phyloP scores from a whole-genome alignment of 352 stramenopile genomes.

The Poterioochromonas sp. region DNA sequence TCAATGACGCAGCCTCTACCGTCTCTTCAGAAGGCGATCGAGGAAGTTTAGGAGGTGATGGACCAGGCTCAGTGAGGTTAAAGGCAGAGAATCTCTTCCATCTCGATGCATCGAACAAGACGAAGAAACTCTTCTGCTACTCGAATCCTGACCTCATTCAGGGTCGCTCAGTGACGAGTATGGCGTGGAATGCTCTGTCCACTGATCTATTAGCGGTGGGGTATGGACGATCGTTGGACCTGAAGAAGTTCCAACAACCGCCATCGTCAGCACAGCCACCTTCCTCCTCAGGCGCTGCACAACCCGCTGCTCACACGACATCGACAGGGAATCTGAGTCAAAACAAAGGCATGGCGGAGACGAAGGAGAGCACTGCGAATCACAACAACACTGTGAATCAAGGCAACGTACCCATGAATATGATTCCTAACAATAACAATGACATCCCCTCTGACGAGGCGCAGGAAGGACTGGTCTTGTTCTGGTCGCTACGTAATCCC shows the following conservation, averaged over 20 bases:
- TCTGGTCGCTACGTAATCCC: slow-evolving; percentile 83
- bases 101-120: background rate
- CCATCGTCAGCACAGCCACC: background rate
- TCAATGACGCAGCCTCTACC: background rate
- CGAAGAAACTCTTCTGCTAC: slow-evolving; percentile 8
- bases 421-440: background rate
- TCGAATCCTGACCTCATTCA: slow-evolving; percentile 33
- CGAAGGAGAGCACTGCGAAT: background rate
- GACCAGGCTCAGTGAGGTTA: too few species aligned
- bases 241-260: slow-evolving; percentile 13
- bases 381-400: background rate
- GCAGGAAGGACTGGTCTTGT: slow-evolving; percentile 65
- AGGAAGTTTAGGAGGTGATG: background rate
- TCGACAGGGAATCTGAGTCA: slow-evolving; percentile 13
- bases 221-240: slow-evolving; percentile 50
- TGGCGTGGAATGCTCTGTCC: slow-evolving; percentile 72
- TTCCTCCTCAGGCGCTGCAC: background rate
- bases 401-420: background rate
- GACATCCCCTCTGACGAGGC: slow-evolving; percentile 7
- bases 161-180: slow-evolving; percentile 49
- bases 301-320: slow-evolving; percentile 5
- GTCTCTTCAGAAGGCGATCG: background rate
- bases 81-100: background rate
- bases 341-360: background rate
- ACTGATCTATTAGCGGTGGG: slow-evolving; percentile 76